Base-by-base conservation (phyloP, 1,139 yeast genomes). In the Debaryomyces sp. region DNA sequence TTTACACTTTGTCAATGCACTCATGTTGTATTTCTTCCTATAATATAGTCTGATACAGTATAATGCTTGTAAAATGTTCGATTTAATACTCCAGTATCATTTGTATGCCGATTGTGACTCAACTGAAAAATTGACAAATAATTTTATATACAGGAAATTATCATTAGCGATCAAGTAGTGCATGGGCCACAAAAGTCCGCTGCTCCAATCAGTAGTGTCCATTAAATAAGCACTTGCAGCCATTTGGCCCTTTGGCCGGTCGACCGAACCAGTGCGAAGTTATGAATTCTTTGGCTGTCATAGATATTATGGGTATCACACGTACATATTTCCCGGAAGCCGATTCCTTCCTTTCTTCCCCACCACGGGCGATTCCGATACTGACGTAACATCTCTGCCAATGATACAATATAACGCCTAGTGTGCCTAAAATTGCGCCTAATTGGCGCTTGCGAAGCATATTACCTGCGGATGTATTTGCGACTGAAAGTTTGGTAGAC, bases 1-100 rank as follows among this genome's bases (percentile, higher is more conserved):
- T 22, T 41, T 23, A 26, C 32, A 38, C 41, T 46, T 44, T 30
- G 32, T 44, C 46, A 44, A 37, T 23, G 32, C 42, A 39, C 42
- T 29, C 40, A 33, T 37, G 13, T 44, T 37, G 30, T 37, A 18
- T 15, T 12, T 13, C 42, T 41, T 27, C 30, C 30, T 27, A 27
- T 5, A 17, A 12, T 32, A 26, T 17, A 22, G 22, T 37, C 18
- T 37, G 10, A 36, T 36, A 23, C 18, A 27, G n/a, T 37, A 5
- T 23, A 15, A 26, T 37, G 41, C 41, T 37, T 35, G n/a, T 18
- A 21, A 9, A 22, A 15, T 35, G 24, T 35, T 35, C 13, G 10
- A 9, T 32, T 9, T 17, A 1, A 15, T 12, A 18, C 22, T 35
- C 10, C 0, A 10, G 12, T 12, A 5, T 15, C 12, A 12, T 15